These are phyloP conservation scores for Eucalyptus tenuipes DNA, from an alignment of 345 rosid genomes.

Conservation along the genomic window DNA sequence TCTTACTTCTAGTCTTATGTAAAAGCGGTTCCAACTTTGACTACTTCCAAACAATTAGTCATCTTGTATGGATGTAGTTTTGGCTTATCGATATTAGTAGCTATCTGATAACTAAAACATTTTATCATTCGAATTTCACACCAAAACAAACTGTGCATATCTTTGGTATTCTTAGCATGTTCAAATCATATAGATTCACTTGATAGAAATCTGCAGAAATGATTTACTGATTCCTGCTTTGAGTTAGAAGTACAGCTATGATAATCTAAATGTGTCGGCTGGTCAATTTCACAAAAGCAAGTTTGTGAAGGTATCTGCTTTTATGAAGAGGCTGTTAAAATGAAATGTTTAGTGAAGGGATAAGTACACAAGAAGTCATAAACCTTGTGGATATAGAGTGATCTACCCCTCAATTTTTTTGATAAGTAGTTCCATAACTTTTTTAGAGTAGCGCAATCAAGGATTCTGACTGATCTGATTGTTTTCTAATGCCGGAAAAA, in stretches of 20 bases:
- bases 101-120: not conserved
- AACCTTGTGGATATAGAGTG: not conserved
- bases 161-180: not conserved
- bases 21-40: not conserved
- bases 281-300: not conserved
- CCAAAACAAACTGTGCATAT: not conserved
- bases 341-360: not conserved
- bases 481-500: not conserved
- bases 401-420: not conserved
- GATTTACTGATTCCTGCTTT: not conserved
- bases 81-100: not conserved
- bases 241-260: not conserved
- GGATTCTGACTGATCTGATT: not conserved
- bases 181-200: not conserved
- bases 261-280: not conserved
- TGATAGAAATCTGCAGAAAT: not conserved
- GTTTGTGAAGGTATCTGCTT: not conserved
- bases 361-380: not conserved
- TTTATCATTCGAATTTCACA: not conserved
- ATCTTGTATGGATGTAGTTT: not conserved
- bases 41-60: not conserved
- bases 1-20: not conserved
- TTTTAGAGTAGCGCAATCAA: not conserved
- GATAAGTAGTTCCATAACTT: not conserved
- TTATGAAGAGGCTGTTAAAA: not conserved